Conservation (phyloP, 768 basidiomycete species). For the Mycena rosella region DNA sequence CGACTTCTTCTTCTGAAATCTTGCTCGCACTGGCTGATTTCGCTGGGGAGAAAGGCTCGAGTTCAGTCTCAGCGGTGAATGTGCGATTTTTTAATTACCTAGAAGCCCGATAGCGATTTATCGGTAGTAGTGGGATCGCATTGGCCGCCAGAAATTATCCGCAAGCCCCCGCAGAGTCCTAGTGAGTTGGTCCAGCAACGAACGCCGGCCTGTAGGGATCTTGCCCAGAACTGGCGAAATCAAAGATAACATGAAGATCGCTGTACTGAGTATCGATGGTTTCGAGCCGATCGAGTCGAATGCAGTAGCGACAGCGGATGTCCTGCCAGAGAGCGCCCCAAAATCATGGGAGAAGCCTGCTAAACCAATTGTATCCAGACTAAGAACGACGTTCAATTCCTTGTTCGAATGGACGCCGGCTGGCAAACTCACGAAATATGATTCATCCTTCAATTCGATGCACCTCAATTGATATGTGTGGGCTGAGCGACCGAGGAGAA, state of each 20-base stretch:
- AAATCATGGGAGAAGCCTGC: constrained; percentile 28
- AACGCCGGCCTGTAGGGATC: background rate
- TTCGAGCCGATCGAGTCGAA: constrained; percentile 18
- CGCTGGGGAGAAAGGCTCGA: background rate
- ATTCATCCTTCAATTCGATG: constrained; percentile 27
- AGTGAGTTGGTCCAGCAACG: background rate
- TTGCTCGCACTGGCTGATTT: background rate
- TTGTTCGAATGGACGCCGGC: background rate
- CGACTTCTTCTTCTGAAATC: constrained; percentile 13
- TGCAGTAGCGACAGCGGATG: background rate
- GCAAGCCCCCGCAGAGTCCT: constrained; percentile 13
- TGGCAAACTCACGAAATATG: constrained; percentile 21
- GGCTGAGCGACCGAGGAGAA: background rate
- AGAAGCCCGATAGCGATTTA: constrained; percentile 17
- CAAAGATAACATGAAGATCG: background rate
- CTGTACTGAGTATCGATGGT: background rate
- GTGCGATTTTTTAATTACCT: background rate
- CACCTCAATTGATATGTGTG: background rate
- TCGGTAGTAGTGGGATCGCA: background rate
- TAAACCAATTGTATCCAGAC: constrained; percentile 25
- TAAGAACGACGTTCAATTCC: background rate
- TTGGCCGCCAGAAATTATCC: background rate
- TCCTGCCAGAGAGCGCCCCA: constrained; percentile 2
- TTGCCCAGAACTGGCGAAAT: background rate
- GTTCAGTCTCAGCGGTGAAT: no score